Base-by-base conservation (phyloP, 129 eudicot genomes). In the Logfia minima region DNA sequence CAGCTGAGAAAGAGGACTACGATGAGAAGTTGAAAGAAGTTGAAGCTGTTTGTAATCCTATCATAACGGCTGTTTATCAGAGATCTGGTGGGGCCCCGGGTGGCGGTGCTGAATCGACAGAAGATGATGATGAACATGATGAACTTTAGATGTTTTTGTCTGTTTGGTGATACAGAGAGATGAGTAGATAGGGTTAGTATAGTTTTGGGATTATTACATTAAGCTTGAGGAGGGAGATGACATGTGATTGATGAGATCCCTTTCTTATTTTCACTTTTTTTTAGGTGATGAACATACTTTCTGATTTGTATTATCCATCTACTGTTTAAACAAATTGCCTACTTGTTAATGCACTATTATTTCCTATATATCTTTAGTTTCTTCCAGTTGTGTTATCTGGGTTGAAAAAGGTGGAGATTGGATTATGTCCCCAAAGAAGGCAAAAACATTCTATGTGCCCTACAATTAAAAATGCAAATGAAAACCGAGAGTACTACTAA, bases 11-110 rank as follows among this genome's bases (percentile, higher is more conserved):
- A 72, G 97, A 92, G 29, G 92, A 92, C 53, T 92, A 87, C 23
- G 91, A 92, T 19, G 96, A 92, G 82, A 92, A 92, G 89, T 80
- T 89, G 60, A 89, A 89, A 75, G 97, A 92, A 61, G 91, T 89
- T 6, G 96, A 92, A 66, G 96, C 88, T 0, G 91, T 89, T 52
- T 92, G 96, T 72, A 92, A 92, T 58, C 97, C 97, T 1, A 89
- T 92, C 24, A 84, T 92, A 35, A 85, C 89, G 3, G 89, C 89
- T 3, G 97, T 89, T 66, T 92, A 92, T 56, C 92, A 92, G 83
- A 87, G 92, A 66, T 74, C 88, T 4, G 93, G 93, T 70, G 92
- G 93, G 2, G 84, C 89, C 28, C 83, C 92, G 4, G 84, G 80
- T 48, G 95, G 83, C 31, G 88, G 82, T 14, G 77, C 76, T 0